Percentiles rank a stretch among this genome's conserved stretches.
These are phyloP conservation scores for Melanogaster broomeanus DNA, from an alignment of 768 basidiomycete species.

Conservation along the genomic window DNA sequence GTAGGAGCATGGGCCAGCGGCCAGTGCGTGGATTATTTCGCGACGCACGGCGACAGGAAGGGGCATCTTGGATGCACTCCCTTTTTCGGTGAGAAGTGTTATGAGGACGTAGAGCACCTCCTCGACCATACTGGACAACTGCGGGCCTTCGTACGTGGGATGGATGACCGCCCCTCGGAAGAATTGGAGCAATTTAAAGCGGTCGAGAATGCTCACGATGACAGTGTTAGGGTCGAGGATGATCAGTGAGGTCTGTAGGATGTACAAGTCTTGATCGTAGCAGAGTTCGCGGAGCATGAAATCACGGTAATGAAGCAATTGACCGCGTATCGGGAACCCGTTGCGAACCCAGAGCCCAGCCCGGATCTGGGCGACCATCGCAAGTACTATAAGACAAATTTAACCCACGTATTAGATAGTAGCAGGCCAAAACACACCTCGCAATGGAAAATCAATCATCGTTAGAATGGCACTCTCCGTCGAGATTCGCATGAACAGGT, in stretches of 20 bases:
- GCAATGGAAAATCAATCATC: conserved; percentile 84
- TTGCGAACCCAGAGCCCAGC: conserved; percentile 98
- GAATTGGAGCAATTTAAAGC: conserved; percentile 80
- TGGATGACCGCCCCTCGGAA: conserved; percentile 66
- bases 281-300: conserved; percentile 94
- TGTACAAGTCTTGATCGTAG: conserved; percentile 93
- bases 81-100: conserved; percentile 81
- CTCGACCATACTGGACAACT: conserved; percentile 85
- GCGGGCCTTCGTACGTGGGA: conserved; percentile 63
- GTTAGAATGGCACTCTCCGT: conserved; percentile 71
- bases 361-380: conserved; percentile 93
- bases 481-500: conserved; percentile 60
- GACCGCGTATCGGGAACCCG: conserved; percentile 92
- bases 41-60: conserved; percentile 66
- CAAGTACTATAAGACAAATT: conserved; percentile 54
- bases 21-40: conserved; percentile 89
- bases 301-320: conserved; percentile 94
- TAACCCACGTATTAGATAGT: not conserved
- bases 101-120: conserved; percentile 89
- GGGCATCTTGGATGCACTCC: conserved; percentile 68
- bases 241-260: conserved; percentile 83
- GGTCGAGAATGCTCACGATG: conserved; percentile 84
- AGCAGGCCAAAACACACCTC: conserved; percentile 55
- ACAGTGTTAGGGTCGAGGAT: conserved; percentile 77
- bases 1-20: conserved; percentile 84